Evolutionary conservation across 331 rosid genomes (phyloP), one percentile per base, ranked within the genome.

Genomic region (Telfairia occidentalis): DNA sequence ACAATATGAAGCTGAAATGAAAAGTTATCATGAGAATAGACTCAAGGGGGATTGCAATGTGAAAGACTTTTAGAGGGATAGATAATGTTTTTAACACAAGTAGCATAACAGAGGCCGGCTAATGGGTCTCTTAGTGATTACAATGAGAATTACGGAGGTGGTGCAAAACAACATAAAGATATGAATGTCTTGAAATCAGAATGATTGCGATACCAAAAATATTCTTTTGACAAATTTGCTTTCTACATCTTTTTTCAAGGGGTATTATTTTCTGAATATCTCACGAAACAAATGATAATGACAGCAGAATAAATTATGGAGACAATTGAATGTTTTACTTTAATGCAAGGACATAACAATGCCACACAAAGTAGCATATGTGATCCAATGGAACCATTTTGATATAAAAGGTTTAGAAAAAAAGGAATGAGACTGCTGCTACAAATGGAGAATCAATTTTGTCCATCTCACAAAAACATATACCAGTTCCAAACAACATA

Each of bases 1-100:
- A 83, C 55, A 49, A 83, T 83, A 80, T 76, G 88, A 89, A 82
- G 86, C 83, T 82, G 83, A 90, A 76, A 11, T 76, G 90, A 87
- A 81, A 77, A 77, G 71, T 77, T 81, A 77, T 81, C 86, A 85
- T 80, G 89, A 87, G 84, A 79, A 71, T 81, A 80, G 89, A 83
- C 76, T 78, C 71, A 77, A 5, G 76, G 83, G 83, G 86, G 94
- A 79, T 76, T 66, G 76, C 84, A 84, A 78, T 49, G 77, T 42
- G 85, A 83, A 75, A 86, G 87, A 84, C 71, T 70, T 61, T 19
- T 49, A 76, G 77, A 85, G 87, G 95, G 87, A 38, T 26, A 80
- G 87, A 38, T 26, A 80, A 76, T 71, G 91, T 46, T 71, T 49
- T 86, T 76, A 80, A 80, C 85, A 86, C 78, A 59, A 79, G 83